Base-by-base conservation (phyloP, 2,329 filamentous ascomycete species). In the Arthroderma uncinatum region DNA sequence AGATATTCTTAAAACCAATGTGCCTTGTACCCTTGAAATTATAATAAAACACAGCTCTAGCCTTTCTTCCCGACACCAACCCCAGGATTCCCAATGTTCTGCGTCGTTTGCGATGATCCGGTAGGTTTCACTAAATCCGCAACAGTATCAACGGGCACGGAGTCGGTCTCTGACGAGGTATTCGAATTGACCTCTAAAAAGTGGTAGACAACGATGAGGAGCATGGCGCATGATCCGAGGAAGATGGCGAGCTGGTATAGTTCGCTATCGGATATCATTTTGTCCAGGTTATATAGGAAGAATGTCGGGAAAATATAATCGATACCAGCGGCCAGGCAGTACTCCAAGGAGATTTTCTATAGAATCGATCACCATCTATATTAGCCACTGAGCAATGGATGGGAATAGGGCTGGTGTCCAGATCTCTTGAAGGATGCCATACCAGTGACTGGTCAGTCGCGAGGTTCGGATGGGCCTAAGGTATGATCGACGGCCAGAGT, bases 151-250 rank as follows among this genome's bases (percentile, higher is more conserved):
- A 48, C 21, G 5, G 21, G 4, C 7, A n/a, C 7, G 2, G 44
- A 28, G 23, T 28, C 25, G n/a, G 12, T 48, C 16, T 53, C 50
- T 10, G 66, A 63, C 42, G 76, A 73, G 58, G 85, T 80, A 63
- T 80, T 78, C n/a, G 89, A 82, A 69, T 98, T 97, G 76, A 95
- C 82, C 72, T 97, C 92, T 66, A 98, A 84, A 76, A 94, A 97
- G 73, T 97, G 90, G 75, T 98, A 97, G 28, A 95, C 75, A 30
- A 98, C 84, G 63, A 97, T 96, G 61, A 98, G 80, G 47, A 96
- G 78, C 88, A 97, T 92, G 62, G 92, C 84, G 40, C 85, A 82
- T 57, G 84, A 87, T 76, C 93, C 93, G 59, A 98, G 87, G 72
- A 96, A 92, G 71, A 97, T 84, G 72, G 93, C 91, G 30, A 98